A percentile compares a stretch with the other conserved stretches of the same genome.
phyloP scores from a whole-genome alignment of 2,329 filamentous ascomycete genomes.

The Cladophialophora bantiana region DNA sequence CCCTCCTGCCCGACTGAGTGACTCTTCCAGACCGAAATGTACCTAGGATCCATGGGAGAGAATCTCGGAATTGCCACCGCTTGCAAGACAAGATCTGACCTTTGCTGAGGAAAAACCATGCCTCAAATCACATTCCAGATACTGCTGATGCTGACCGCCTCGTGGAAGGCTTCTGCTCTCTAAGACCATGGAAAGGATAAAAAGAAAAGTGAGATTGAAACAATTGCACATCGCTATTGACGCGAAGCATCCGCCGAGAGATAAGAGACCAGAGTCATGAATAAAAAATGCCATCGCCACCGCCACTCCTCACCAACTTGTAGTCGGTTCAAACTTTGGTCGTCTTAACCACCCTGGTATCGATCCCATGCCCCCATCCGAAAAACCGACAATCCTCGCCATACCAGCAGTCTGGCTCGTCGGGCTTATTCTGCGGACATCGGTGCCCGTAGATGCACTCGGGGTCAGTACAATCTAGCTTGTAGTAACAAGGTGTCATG shows the following conservation, averaged over 20 bases:
- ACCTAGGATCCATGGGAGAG: no score
- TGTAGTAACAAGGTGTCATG: constrained; percentile 68
- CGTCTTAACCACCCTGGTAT: constrained; percentile 62
- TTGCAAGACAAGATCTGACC: no score
- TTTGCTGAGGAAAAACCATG: no score
- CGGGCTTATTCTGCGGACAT: constrained; percentile 62
- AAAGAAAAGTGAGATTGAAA: no score
- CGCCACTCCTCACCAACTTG: background rate
- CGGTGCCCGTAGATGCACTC: constrained; percentile 71
- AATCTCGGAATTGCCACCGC: no score
- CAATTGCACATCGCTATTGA: background rate
- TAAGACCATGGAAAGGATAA: no score
- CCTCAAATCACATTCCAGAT: no score
- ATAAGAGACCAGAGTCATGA: background rate
- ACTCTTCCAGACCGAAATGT: no score
- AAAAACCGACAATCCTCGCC: constrained; percentile 66
- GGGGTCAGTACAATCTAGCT: constrained; percentile 63
- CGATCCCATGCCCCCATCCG: constrained; percentile 64
- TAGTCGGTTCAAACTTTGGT: constrained; percentile 50
- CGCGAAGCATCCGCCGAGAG: background rate
- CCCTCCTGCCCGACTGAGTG: no score
- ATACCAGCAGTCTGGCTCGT: constrained; percentile 64
- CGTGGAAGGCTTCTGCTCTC: no score
- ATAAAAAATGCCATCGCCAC: background rate
- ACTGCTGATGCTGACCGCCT: no score